Evolutionary conservation across 305 asterid genomes (phyloP).

Genomic region (Fraxinus platypoda): DNA sequence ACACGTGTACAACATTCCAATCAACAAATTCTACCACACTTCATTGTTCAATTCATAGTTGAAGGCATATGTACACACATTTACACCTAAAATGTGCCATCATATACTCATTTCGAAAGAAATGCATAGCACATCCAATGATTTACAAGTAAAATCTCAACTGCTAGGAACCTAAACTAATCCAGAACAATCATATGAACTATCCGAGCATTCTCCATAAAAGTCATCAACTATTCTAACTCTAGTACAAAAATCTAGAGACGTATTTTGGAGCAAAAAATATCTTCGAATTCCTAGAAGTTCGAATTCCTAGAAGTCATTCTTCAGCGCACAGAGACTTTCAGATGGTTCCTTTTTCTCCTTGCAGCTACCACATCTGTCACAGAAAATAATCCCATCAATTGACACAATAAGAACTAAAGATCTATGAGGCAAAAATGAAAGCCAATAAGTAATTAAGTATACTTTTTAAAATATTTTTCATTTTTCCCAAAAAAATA

Average conservation of each 20-base stretch:
- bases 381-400: constrained; percentile 42
- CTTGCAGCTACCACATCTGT: constrained; percentile 45
- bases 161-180: not conserved
- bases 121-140: not conserved
- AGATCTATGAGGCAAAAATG: constrained; percentile 13
- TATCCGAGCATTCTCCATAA: not conserved
- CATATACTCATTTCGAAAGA: not conserved
- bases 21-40: not conserved
- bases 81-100: constrained; percentile 8
- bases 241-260: constrained; percentile 12
- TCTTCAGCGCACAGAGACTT: constrained; percentile 45
- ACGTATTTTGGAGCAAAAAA: constrained; percentile 17
- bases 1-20: constrained; percentile 6
- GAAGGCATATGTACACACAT: constrained; percentile 13
- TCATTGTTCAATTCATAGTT: constrained; percentile 15
- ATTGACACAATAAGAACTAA: constrained; percentile 37
- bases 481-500: not conserved
- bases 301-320: constrained; percentile 35
- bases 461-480: not conserved
- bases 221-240: constrained; percentile 15
- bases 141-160: constrained; percentile 9
- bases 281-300: constrained; percentile 30
- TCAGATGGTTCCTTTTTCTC: constrained; percentile 42
- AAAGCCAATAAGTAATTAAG: not conserved
- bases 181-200: constrained; percentile 8